phyloP scores from a whole-genome alignment of 306 rosid genomes.

The Chamaecrista fasciculata region DNA sequence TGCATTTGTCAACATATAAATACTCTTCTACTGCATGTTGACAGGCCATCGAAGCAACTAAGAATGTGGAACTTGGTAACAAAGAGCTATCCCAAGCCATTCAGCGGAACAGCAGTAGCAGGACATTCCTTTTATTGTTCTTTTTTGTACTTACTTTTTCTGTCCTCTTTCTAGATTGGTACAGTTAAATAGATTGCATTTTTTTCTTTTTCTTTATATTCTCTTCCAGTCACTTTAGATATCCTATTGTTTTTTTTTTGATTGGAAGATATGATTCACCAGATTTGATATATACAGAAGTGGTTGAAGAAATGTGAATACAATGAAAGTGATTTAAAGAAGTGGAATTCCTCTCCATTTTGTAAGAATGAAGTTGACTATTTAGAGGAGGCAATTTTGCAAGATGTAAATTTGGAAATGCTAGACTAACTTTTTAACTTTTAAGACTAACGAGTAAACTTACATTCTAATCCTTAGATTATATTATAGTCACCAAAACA shows the following conservation, averaged over 20 bases:
- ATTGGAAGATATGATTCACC: constrained; percentile 16
- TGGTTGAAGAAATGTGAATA: constrained; percentile 5
- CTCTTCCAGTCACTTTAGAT: constrained; percentile 14
- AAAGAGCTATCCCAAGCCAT: constrained; percentile 89
- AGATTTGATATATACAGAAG: not conserved
- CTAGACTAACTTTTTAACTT: no score
- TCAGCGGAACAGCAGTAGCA: constrained; percentile 80
- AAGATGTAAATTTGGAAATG: no score
- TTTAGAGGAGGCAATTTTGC: no score
- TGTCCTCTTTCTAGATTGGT: constrained; percentile 90
- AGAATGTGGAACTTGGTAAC: constrained; percentile 88
- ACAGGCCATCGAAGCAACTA: constrained; percentile 97
- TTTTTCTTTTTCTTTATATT: not conserved
- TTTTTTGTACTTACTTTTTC: constrained; percentile 84
- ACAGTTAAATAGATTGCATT: constrained; percentile 46
- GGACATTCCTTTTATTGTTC: constrained; percentile 89
- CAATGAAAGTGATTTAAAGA: not conserved
- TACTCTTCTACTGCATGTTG: constrained; percentile 9
- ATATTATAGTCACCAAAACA: no score
- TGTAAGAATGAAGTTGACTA: no score
- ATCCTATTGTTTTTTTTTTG: not conserved
- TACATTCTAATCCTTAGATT: no score
- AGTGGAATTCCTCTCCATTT: not conserved
- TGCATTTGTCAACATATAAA: not conserved
- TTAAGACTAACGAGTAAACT: no score